A percentile compares a stretch with the other conserved stretches of the same genome.
phyloP scores from a whole-genome alignment of 192 early-diverging fungal species.

The Pilobolus umbonatus region DNA sequence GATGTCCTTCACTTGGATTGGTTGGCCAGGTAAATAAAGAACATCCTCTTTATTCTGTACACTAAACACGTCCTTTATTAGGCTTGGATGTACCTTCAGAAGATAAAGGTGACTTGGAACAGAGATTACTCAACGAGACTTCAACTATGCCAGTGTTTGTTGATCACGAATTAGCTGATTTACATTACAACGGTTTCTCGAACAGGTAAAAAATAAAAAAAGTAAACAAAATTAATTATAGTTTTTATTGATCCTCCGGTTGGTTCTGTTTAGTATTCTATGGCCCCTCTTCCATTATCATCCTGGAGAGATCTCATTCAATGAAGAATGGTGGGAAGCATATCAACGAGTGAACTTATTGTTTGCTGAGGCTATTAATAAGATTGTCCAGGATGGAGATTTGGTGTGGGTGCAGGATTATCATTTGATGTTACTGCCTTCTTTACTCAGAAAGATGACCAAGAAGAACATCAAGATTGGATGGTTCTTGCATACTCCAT shows the following conservation, averaged over 20 bases:
- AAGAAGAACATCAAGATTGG: slow-evolving; percentile 88
- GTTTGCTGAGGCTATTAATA: slow-evolving; percentile 90
- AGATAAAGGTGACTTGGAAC: slow-evolving; percentile 65
- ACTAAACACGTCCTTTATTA: slow-evolving; percentile 10
- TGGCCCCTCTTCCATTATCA: slow-evolving; percentile 99
- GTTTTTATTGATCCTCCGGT: background rate
- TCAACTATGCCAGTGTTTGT: slow-evolving; percentile 93
- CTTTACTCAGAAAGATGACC: slow-evolving; percentile 71
- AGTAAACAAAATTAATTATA: background rate
- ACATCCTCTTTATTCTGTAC: background rate
- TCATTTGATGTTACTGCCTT: slow-evolving; percentile 95
- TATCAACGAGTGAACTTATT: slow-evolving; percentile 88
- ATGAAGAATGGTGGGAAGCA: slow-evolving; percentile 90
- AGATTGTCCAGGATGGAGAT: slow-evolving; percentile 85
- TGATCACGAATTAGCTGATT: slow-evolving; percentile 86
- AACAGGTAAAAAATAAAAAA: slow-evolving; percentile 54
- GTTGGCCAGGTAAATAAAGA: slow-evolving; percentile 80
- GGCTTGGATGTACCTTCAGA: slow-evolving; percentile 80
- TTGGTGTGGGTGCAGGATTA: slow-evolving; percentile 94
- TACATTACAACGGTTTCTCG: slow-evolving; percentile 98
- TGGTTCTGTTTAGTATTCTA: slow-evolving; percentile 64
- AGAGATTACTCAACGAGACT: slow-evolving; percentile 70
- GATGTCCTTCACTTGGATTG: slow-evolving; percentile 98
- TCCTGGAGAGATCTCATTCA: slow-evolving; percentile 96
- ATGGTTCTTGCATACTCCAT: slow-evolving; percentile 98